Conservation (phyloP, 2,329 filamentous ascomycete species). For the Microdochium bolleyi region DNA sequence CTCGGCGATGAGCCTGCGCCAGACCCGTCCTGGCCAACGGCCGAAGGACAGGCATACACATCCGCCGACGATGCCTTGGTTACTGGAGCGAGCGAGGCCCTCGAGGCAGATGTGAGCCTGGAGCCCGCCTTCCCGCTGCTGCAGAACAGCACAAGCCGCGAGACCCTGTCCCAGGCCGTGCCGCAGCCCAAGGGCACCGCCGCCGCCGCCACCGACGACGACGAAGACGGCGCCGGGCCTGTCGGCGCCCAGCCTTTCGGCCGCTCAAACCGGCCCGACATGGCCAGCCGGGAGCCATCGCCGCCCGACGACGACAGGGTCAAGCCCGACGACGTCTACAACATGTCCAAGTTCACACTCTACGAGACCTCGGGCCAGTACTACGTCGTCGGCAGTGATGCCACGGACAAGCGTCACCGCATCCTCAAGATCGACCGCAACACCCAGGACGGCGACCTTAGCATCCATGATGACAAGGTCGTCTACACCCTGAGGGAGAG, state of each 20-base stretch:
- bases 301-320: background rate
- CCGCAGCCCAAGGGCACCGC: constrained; percentile 14
- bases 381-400: constrained; percentile 89
- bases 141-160: constrained; percentile 30
- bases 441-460: constrained; percentile 67
- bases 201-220: too few relatives aligned
- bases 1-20: background rate
- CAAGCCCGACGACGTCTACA: constrained; percentile 28
- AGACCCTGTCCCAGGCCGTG: constrained; percentile 22
- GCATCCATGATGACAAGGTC: constrained; percentile 87
- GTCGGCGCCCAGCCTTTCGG: constrained; percentile 50
- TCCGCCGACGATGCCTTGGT: background rate
- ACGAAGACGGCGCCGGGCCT: constrained; percentile 49
- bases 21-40: background rate
- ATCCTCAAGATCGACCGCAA: constrained; percentile 94
- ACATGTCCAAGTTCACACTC: constrained; percentile 95
- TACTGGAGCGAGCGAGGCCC: background rate
- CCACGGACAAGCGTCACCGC: constrained; percentile 80
- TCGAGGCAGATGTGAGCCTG: background rate
- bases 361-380: constrained; percentile 93
- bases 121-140: constrained; percentile 29
- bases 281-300: constrained; percentile 9
- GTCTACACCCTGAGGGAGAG: constrained; percentile 90
- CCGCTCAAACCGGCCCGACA: constrained; percentile 45
- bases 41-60: background rate